These are phyloP conservation scores for Teratosphaeria zuluensis DNA, from an alignment of 2,329 filamentous ascomycete species.

Conservation along the genomic window DNA sequence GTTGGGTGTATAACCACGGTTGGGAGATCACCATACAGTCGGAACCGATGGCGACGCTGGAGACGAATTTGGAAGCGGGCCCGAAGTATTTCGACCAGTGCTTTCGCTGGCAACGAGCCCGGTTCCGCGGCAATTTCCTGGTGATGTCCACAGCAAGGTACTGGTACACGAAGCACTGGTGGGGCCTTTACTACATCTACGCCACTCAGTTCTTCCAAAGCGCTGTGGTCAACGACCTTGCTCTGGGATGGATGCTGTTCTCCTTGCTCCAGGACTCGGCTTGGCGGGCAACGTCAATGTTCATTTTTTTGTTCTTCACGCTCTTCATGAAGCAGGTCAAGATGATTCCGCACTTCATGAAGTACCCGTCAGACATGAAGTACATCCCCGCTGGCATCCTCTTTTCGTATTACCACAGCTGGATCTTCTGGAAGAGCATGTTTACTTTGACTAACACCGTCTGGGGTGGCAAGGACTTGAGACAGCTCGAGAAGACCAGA, in stretches of 20 bases:
- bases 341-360: conserved; percentile 42
- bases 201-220: conserved; percentile 47
- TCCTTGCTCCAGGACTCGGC: not conserved
- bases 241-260: not conserved
- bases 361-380: conserved; percentile 42
- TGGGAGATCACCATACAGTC: conserved; percentile 49
- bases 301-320: too few relatives aligned
- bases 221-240: conserved; percentile 44
- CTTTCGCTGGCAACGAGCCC: conserved; percentile 49
- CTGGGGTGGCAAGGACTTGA: conserved; percentile 23
- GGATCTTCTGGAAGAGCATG: conserved; percentile 48
- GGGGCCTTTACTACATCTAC: conserved; percentile 49
- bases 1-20: conserved; percentile 41
- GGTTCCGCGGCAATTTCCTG: conserved; percentile 46
- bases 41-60: conserved; percentile 37
- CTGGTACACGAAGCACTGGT: conserved; percentile 34
- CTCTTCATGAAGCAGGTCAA: conserved; percentile 49
- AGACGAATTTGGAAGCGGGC: conserved; percentile 44
- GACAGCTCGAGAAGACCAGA: conserved; percentile 10
- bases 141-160: conserved; percentile 33
- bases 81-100: conserved; percentile 45
- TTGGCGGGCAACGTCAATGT: too few relatives aligned
- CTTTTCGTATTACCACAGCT: conserved; percentile 50
- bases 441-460: conserved; percentile 33
- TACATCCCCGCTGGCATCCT: conserved; percentile 42